Evolutionary conservation across 441 rosid genomes (phyloP).

Genomic region (Pelargonium cotyledonis): DNA sequence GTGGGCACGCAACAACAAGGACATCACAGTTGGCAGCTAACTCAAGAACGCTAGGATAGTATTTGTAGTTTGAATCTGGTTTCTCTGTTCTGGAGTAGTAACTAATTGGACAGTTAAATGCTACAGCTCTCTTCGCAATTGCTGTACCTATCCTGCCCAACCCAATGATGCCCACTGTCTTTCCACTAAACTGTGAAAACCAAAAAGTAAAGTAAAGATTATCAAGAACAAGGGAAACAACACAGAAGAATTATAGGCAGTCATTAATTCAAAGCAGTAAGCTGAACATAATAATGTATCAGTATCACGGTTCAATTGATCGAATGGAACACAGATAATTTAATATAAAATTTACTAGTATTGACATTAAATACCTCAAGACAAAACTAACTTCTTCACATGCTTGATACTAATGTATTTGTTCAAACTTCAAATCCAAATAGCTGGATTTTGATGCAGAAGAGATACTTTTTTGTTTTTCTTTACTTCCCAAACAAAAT

Average conservation of each 20-base stretch:
- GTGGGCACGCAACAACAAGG: conserved; percentile 51
- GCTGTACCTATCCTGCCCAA: conserved; percentile 68
- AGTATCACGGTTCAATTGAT: no score
- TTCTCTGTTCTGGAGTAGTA: conserved; percentile 46
- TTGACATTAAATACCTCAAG: no score
- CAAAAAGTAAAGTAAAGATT: no score
- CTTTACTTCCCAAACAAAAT: background rate
- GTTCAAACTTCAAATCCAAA: no score
- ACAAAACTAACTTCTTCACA: background rate
- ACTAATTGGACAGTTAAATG: conserved; percentile 51
- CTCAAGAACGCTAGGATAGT: conserved; percentile 41
- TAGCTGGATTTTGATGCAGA: no score
- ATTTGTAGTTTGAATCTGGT: conserved; percentile 37
- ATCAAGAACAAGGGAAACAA: no score
- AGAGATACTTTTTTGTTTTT: no score
- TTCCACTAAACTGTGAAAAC: conserved; percentile 48
- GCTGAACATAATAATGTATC: background rate
- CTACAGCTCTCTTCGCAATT: conserved; percentile 60
- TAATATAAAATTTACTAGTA: no score
- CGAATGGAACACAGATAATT: no score
- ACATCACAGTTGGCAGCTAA: conserved; percentile 54
- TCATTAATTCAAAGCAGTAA: background rate
- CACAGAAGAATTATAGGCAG: no score
- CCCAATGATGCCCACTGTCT: conserved; percentile 60
- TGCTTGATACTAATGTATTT: background rate